phyloP scores from a whole-genome alignment of 148 eudicot genomes.

The Hydrangea macrophylla region DNA sequence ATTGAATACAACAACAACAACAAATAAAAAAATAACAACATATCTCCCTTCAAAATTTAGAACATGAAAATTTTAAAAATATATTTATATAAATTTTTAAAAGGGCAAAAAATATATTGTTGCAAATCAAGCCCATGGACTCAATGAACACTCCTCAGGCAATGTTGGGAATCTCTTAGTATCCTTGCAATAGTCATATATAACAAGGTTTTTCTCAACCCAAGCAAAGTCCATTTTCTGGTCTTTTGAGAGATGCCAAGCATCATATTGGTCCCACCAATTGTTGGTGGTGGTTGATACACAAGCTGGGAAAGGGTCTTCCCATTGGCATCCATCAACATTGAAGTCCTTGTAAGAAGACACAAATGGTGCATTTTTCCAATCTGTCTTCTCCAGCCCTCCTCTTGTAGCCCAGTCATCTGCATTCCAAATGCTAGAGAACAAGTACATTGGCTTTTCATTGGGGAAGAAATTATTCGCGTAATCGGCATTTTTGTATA shows the following conservation, averaged over 20 bases:
- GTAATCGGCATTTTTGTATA: constrained; percentile 76
- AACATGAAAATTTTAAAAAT: no score
- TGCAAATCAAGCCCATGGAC: constrained; percentile 45
- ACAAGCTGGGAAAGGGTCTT: constrained; percentile 84
- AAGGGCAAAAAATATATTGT: no score
- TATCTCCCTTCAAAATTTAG: background rate
- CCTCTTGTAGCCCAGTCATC: constrained; percentile 98
- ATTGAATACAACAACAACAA: background rate
- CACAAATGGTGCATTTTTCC: constrained; percentile 87
- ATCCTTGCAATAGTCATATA: constrained; percentile 82
- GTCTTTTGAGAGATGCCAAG: constrained; percentile 73
- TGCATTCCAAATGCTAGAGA: constrained; percentile 97
- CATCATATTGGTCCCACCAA: constrained; percentile 89
- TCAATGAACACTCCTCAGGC: constrained; percentile 77
- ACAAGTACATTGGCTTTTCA: constrained; percentile 89
- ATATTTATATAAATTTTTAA: no score
- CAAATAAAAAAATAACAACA: no score
- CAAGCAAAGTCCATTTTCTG: constrained; percentile 76
- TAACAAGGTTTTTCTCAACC: constrained; percentile 77
- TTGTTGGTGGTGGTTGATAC: constrained; percentile 76
- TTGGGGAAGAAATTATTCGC: constrained; percentile 83
- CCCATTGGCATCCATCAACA: constrained; percentile 90
- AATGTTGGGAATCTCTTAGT: constrained; percentile 41
- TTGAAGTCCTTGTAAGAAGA: constrained; percentile 83
- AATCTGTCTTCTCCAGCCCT: constrained; percentile 81